These are phyloP conservation scores for Oryza longistaminata DNA, from an alignment of 176 grass and related monocot genomes.

Conservation along the genomic window DNA sequence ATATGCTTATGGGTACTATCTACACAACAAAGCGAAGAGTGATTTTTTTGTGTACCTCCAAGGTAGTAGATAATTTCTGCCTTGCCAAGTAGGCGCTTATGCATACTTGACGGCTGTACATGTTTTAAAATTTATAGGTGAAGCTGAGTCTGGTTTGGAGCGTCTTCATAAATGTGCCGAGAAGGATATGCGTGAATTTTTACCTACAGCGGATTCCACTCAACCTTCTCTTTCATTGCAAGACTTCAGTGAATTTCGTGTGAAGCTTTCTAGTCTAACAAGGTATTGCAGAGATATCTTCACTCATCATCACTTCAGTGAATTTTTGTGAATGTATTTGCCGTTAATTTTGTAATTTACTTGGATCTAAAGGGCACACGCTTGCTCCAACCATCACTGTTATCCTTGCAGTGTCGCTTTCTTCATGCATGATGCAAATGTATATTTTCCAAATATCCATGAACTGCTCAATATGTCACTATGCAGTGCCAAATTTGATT, in stretches of 20 bases:
- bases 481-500: not conserved
- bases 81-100: not conserved
- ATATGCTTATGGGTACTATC: slow-evolving; percentile 93
- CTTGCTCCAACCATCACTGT: not conserved
- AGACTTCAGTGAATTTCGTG: slow-evolving; percentile 60
- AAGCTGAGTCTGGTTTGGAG: slow-evolving; percentile 92
- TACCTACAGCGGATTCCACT: slow-evolving; percentile 25
- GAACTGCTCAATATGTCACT: not conserved
- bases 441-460: not conserved
- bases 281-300: slow-evolving; percentile 48
- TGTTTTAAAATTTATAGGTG: slow-evolving; percentile 52
- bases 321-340: not conserved
- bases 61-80: slow-evolving; percentile 48
- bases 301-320: not conserved
- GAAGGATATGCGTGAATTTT: slow-evolving; percentile 68
- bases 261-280: slow-evolving; percentile 77
- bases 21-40: slow-evolving; percentile 68
- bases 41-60: slow-evolving; percentile 94
- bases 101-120: not conserved
- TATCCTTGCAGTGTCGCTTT: not conserved
- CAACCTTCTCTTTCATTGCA: slow-evolving; percentile 25
- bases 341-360: not conserved
- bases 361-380: not conserved
- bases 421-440: not conserved
- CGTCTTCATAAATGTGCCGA: slow-evolving; percentile 93